Base-by-base conservation (phyloP, 1,139 yeast species). In the Hyphopichia burtonii region DNA sequence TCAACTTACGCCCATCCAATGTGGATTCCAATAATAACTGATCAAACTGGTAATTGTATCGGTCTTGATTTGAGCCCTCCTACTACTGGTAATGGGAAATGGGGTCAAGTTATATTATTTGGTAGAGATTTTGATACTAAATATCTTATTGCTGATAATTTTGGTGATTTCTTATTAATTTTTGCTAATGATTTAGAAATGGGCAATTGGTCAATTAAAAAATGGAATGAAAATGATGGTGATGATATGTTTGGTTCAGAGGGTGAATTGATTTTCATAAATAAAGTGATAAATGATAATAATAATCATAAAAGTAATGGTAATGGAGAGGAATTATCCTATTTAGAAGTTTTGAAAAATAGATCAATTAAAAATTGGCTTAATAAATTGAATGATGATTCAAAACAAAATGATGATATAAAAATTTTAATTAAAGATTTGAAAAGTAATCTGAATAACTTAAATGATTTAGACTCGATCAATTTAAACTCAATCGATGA, bases 1-100 rank as follows among this genome's bases (percentile, higher is more conserved):
- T 71, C 76, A 2, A 81, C 80, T 1, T 91, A 87, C 65, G 93
- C 96, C 2, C 90, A 89, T 60, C 82, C 89, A 6, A 81, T 78
- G 56, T 91, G 98, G 98, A 83, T 91, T 42, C 98, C 98, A 2
- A 63, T 91, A 36, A 79, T 89, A 17, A 87, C 95, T 11, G 98
- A 91, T 59, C 82, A 80, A 45, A 83, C 86, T 10, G 98, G 98
- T 16, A 91, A 91, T 65, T 89, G 89, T 57, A 82, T 91, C 41
- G 98, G 91, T 38, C 74, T 91, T 12, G 98, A 91, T 63, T 71
- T 91, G 46, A 86, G 93, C 2, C 97, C 97, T 1, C 96, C 88
- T 3, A 71, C 80, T 3, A 65, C 68, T 15, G 66, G 67, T 1
- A 41, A 45, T 0, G 96, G 96, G 27, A 71, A 65, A 36, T 76